Conservation (phyloP, 345 rosid genomes). For the Populus deltoides region DNA sequence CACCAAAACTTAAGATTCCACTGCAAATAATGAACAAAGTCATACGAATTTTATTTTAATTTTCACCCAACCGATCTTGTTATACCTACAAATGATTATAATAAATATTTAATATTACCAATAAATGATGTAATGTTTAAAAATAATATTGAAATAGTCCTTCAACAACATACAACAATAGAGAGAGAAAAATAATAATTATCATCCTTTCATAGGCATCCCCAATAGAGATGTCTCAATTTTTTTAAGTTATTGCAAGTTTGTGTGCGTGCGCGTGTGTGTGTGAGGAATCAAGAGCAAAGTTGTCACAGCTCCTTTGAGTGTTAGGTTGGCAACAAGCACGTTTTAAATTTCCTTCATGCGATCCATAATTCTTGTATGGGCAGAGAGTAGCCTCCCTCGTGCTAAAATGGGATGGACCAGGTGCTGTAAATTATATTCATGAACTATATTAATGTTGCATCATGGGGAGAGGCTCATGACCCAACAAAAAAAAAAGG, state of each 20-base stretch:
- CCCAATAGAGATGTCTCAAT: no score
- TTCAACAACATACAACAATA: neutral
- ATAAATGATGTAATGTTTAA: constrained; percentile 11
- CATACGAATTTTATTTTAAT: neutral
- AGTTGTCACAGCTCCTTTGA: neutral
- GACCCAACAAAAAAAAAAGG: no score
- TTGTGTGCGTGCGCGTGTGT: no score
- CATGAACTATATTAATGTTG: no score
- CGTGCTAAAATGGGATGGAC: neutral
- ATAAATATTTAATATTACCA: neutral
- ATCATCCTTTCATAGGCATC: neutral
- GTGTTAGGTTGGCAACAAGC: constrained; percentile 1
- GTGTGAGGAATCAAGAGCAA: neutral
- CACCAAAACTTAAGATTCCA: neutral
- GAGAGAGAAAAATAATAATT: neutral
- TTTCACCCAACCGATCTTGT: neutral
- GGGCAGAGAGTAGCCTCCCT: neutral
- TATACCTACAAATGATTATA: no score
- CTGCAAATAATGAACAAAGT: neutral
- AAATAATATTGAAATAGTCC: constrained; percentile 2
- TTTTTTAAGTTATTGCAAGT: neutral
- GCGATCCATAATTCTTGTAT: constrained; percentile 3
- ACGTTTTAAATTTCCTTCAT: neutral
- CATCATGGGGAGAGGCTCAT: no score
- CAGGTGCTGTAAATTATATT: neutral